Evolutionary conservation across 495 filamentous ascomycete species (phyloP).

Genomic region (Aspergillus saccharolyticus): DNA sequence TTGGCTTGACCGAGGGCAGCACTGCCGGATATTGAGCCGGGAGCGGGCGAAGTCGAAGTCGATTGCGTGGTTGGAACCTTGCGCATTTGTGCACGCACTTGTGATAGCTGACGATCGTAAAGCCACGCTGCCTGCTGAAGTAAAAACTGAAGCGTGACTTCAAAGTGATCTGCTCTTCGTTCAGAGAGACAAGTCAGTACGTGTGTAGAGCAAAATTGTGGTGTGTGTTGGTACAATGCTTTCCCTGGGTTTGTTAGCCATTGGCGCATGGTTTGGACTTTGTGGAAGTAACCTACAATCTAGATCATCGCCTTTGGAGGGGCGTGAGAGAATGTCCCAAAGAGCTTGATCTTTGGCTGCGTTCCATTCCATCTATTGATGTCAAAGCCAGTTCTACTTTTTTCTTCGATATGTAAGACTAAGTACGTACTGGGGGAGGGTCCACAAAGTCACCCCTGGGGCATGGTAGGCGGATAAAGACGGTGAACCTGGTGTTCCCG

Average conservation of each 20-base stretch:
- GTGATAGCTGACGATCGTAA: conserved; percentile 82
- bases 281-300: conserved; percentile 59
- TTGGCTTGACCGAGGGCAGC: conserved; percentile 52
- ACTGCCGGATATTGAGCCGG: conserved; percentile 47
- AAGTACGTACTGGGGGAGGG: conserved; percentile 65
- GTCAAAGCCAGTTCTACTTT: conserved; percentile 10
- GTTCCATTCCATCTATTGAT: conserved; percentile 61
- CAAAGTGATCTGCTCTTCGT: conserved; percentile 54
- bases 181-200: conserved; percentile 12
- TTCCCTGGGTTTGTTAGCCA: conserved; percentile 60
- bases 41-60: conserved; percentile 41
- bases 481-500: conserved; percentile 51
- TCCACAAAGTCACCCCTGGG: conserved; percentile 82
- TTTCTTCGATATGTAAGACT: background rate
- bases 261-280: background rate
- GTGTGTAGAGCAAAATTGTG: background rate
- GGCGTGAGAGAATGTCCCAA: conserved; percentile 83
- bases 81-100: conserved; percentile 86
- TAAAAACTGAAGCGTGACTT: conserved; percentile 81
- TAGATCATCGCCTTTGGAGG: conserved; percentile 67
- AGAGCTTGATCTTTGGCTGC: conserved; percentile 76
- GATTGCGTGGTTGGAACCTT: conserved; percentile 56
- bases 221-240: conserved; percentile 57
- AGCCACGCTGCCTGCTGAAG: conserved; percentile 94
- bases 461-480: conserved; percentile 85